Percentiles rank a stretch among this genome's conserved stretches.
phyloP scores from a whole-genome alignment of 257 asterid species.

The Solanum lycopersicoides region DNA sequence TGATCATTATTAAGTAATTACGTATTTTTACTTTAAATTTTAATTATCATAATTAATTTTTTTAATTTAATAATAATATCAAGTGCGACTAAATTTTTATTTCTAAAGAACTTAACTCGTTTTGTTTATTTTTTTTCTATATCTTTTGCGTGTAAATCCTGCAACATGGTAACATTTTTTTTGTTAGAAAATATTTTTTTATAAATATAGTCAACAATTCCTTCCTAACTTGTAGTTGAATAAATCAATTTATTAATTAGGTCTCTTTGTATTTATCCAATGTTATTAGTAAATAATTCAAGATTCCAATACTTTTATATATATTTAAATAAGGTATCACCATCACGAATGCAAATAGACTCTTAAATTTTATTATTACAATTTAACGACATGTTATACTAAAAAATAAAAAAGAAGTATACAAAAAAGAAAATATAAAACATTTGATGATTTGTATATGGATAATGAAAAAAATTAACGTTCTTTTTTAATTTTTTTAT shows the following conservation, averaged over 20 bases:
- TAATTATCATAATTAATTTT: no score
- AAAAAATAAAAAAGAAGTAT: not conserved
- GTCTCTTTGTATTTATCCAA: not conserved
- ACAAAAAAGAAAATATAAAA: not conserved
- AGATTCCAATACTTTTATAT: not conserved
- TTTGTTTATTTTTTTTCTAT: no score
- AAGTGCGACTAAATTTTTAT: no score
- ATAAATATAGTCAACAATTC: no score
- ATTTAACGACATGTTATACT: not conserved
- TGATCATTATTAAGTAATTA: no score
- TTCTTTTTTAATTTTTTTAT: not conserved
- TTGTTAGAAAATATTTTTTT: not conserved
- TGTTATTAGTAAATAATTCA: not conserved
- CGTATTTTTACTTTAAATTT: no score
- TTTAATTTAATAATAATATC: no score
- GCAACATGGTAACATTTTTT: not conserved
- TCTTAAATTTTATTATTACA: not conserved
- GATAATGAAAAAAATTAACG: not conserved
- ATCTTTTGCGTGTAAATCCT: not conserved
- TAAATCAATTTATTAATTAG: not conserved
- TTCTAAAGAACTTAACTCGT: no score
- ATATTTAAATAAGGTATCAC: not conserved
- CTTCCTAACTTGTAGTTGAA: not conserved
- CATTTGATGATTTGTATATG: not conserved
- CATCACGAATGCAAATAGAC: not conserved